Evolutionary conservation across 768 basidiomycete genomes (phyloP).

Genomic region (Candolleomyces eurysporus): DNA sequence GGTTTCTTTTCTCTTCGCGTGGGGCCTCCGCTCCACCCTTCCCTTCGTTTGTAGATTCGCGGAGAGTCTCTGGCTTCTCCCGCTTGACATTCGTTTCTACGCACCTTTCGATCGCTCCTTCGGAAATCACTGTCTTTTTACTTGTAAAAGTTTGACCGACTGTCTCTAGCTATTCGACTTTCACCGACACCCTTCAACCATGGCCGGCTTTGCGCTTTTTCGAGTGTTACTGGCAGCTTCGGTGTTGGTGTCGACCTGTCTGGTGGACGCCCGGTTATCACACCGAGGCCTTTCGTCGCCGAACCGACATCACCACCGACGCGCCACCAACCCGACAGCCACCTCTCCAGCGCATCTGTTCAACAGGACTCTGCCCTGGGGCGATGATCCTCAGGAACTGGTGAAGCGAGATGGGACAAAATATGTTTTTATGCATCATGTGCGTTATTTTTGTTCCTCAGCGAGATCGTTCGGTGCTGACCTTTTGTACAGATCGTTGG

Average conservation of each 20-base stretch:
- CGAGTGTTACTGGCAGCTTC: background rate
- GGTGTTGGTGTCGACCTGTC: background rate
- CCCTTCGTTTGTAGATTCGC: background rate
- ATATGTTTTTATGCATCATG: slow-evolving; percentile 54
- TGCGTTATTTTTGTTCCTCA: slow-evolving; percentile 20
- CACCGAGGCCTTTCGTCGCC: background rate
- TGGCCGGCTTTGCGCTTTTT: background rate
- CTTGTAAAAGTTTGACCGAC: background rate
- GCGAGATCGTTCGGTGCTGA: background rate
- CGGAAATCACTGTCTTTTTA: background rate
- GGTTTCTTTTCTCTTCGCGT: background rate
- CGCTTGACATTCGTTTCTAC: background rate
- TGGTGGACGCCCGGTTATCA: background rate
- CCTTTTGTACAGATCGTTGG: slow-evolving; percentile 38
- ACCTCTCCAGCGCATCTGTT: background rate
- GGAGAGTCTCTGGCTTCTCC: background rate
- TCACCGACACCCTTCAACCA: background rate
- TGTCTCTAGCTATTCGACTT: background rate
- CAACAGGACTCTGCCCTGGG: background rate
- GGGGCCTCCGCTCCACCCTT: background rate
- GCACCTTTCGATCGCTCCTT: background rate
- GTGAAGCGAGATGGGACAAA: slow-evolving; percentile 41
- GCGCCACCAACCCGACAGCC: background rate
- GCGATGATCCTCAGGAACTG: slow-evolving; percentile 22
- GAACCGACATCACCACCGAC: background rate